Base-by-base conservation (phyloP, 768 basidiomycete species). In the Mycena kentingensis region DNA sequence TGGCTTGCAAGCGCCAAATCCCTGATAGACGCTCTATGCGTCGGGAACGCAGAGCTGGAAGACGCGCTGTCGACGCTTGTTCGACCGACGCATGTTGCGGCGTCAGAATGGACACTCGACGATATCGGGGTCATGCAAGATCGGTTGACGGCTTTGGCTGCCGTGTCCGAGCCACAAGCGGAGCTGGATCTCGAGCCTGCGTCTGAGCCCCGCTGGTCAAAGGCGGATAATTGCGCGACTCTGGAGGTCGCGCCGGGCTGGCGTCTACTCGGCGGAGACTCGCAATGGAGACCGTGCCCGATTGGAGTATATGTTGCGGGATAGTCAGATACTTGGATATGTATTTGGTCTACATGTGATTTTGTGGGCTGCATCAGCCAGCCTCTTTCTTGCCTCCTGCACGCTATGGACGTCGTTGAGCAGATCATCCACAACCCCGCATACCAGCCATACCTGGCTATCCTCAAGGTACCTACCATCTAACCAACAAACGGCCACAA, bases 401-500 rank as follows among this genome's bases (percentile, higher is more conserved):
- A 77, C 54, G 71, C 73, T n/a, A 42, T 42, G 41, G 41, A 42
- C 22, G 41, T 7, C 41, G 10, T 39, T 19, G 37, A 39, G 18
- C 21, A 15, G 13, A 70, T 84, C 57, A 73, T 87, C 58, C 63
- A 75, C 36, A 77, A 89, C 67, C 94, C 94, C 12, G 80, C 79
- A 27, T 88, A 87, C 60, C 95, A 96, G 67, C 94, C 97, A 66
- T 85, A 89, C 62, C 82, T 98, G 38, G 89, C 92, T 22, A 88
- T 99, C 62, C 71, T 98, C 66, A 99, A 99, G 49, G 57, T 58
- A 51, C 13, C 38, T 2, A n/a, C 18, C 18, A 10, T 8, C 0
- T 1, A 18, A 2, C 1, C 15, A 13, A 12, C 16, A 1, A 25
- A 3, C 32, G 26, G 24, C 13, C 3, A 37, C 37, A 7, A 16